phyloP scores from a whole-genome alignment of 306 rosid species.

The Sesbania bispinosa region DNA sequence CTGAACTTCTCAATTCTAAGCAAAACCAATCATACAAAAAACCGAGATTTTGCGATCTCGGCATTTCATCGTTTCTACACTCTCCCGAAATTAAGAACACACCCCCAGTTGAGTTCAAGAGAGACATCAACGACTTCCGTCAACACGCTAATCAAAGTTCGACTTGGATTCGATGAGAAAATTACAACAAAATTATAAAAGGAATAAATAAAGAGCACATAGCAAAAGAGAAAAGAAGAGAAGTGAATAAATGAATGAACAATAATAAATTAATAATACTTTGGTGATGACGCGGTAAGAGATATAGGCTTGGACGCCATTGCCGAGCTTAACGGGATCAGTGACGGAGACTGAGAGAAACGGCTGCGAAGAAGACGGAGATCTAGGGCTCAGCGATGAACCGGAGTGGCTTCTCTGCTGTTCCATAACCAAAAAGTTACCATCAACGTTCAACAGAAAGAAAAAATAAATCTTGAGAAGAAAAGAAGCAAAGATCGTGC shows the following conservation, averaged over 20 bases:
- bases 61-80: not conserved
- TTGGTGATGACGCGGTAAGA: conserved; percentile 92
- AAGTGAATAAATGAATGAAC: not conserved
- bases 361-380: conserved; percentile 80
- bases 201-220: not conserved
- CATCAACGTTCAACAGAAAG: not conserved
- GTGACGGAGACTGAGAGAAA: conserved; percentile 79
- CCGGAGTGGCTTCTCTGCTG: conserved; percentile 70
- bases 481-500: not conserved
- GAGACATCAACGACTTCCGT: not conserved
- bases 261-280: conserved; percentile 25
- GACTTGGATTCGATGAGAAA: not conserved
- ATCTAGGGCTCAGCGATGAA: conserved; percentile 89
- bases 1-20: not conserved
- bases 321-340: conserved; percentile 97
- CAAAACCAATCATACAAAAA: conserved; percentile 12
- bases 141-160: conserved; percentile 15
- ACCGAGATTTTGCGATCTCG: not conserved
- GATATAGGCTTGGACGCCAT: conserved; percentile 96
- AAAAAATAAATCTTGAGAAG: not conserved
- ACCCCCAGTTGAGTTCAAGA: not conserved
- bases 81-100: not conserved
- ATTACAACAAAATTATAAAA: not conserved
- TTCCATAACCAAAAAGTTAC: conserved; percentile 41
- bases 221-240: not conserved